These are phyloP conservation scores for Litsea cubeba DNA, from an alignment of 164 flowering plant species.

Conservation along the genomic window DNA sequence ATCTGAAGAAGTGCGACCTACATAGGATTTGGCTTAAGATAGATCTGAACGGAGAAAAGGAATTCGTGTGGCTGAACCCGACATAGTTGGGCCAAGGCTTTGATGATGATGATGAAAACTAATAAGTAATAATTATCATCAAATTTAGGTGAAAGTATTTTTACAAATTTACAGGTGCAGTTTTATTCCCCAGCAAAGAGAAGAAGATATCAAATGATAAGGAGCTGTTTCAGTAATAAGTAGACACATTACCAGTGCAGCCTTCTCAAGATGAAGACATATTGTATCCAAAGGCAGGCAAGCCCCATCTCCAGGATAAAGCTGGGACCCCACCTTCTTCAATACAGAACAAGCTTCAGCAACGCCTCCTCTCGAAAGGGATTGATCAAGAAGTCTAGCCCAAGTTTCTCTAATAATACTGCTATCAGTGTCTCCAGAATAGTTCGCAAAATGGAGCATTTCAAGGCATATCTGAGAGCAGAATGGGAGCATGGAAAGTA, in stretches of 20 bases:
- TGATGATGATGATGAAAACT: no score
- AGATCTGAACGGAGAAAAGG: no score
- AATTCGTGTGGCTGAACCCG: no score
- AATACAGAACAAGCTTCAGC: constrained; percentile 92
- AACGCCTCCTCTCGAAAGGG: constrained; percentile 84
- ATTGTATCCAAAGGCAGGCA: constrained; percentile 77
- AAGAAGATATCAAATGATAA: no score
- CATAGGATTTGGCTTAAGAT: no score
- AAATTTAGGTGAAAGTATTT: no score
- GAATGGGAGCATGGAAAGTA: constrained; percentile 4
- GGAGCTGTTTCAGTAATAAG: no score
- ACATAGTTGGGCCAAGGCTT: no score
- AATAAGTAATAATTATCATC: no score
- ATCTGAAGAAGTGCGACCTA: no score
- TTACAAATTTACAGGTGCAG: no score
- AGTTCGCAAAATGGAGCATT: constrained; percentile 92
- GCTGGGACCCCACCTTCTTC: constrained; percentile 79
- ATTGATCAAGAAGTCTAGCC: constrained; percentile 96
- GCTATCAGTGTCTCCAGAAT: constrained; percentile 86
- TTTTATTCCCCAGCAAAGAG: no score
- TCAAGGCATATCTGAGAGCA: constrained; percentile 74
- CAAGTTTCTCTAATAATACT: constrained; percentile 88
- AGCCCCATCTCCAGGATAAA: constrained; percentile 93
- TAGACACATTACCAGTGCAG: constrained; percentile 63
- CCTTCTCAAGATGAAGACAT: constrained; percentile 95